These are phyloP conservation scores for Punica granatum DNA, from an alignment of 345 rosid species.

Conservation along the genomic window DNA sequence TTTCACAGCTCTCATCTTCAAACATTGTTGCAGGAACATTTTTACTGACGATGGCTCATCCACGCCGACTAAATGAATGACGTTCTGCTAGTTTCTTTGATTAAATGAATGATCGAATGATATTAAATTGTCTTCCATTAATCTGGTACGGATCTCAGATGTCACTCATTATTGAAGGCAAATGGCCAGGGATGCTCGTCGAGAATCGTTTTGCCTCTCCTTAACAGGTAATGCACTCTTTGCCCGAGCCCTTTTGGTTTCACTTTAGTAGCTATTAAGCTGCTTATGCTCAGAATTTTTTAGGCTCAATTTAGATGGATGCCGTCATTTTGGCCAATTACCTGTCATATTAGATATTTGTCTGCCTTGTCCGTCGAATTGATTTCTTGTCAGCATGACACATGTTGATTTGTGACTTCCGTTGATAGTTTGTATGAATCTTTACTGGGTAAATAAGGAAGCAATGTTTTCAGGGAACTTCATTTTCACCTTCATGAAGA, in stretches of 20 bases:
- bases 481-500: not conserved
- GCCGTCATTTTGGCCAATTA: not conserved
- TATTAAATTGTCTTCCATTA: not conserved
- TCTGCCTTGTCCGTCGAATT: no score
- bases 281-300: not conserved
- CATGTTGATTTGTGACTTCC: no score
- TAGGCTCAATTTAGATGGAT: not conserved
- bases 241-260: not conserved
- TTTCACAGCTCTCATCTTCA: constrained; percentile 1
- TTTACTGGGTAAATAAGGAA: not conserved
- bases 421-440: not conserved
- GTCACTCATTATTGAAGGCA: constrained; percentile 38
- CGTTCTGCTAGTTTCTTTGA: not conserved
- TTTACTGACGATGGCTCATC: constrained; percentile 77
- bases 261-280: not conserved
- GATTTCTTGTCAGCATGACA: no score
- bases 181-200: constrained; percentile 80
- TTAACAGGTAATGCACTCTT: constrained; percentile 51
- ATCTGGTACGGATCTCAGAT: not conserved
- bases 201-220: constrained; percentile 71
- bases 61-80: constrained; percentile 41
- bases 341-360: no score
- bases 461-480: constrained; percentile 1
- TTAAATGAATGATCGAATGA: not conserved
- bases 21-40: constrained; percentile 52